Evolutionary conservation across 768 basidiomycete genomes (phyloP).

Genomic region (Pluteus cervinus): DNA sequence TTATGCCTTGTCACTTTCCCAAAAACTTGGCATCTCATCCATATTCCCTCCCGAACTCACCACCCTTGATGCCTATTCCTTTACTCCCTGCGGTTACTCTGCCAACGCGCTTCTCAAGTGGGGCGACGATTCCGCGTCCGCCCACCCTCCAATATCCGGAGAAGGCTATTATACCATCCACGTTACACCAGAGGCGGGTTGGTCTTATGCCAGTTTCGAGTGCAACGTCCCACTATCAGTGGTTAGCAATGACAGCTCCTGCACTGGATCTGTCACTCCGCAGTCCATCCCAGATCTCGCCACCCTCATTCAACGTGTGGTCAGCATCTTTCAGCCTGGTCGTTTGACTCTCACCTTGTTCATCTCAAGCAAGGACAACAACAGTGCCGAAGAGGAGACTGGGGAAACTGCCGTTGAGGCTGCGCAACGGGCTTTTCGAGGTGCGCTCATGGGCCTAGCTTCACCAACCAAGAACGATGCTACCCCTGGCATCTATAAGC

Average conservation of each 20-base stretch:
- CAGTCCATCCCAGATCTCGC: constrained; percentile 61
- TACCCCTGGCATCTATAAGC: constrained; percentile 42
- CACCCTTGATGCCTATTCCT: constrained; percentile 87
- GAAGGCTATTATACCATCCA: constrained; percentile 99
- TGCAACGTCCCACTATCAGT: constrained; percentile 88
- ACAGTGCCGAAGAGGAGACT: constrained; percentile 24
- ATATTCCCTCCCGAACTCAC: constrained; percentile 80
- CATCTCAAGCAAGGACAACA: constrained; percentile 64
- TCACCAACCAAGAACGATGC: background rate
- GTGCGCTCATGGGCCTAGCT: constrained; percentile 41
- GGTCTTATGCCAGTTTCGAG: constrained; percentile 99
- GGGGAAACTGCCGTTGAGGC: constrained; percentile 58
- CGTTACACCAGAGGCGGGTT: constrained; percentile 96
- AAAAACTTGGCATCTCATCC: constrained; percentile 68
- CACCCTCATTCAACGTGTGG: constrained; percentile 81
- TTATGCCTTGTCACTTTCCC: constrained; percentile 58
- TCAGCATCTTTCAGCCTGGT: constrained; percentile 88
- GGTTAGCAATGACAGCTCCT: too few species aligned
- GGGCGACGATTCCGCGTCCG: constrained; percentile 30
- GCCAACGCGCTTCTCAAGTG: constrained; percentile 84
- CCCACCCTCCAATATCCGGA: constrained; percentile 22
- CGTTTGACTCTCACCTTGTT: constrained; percentile 85
- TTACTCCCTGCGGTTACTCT: constrained; percentile 93
- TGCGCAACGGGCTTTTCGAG: constrained; percentile 68
- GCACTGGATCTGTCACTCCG: constrained; percentile 24